Evolutionary conservation across 2,329 filamentous ascomycete genomes (phyloP), one percentile per base, ranked within the genome.

Genomic region (Endocalyx cinctus): DNA sequence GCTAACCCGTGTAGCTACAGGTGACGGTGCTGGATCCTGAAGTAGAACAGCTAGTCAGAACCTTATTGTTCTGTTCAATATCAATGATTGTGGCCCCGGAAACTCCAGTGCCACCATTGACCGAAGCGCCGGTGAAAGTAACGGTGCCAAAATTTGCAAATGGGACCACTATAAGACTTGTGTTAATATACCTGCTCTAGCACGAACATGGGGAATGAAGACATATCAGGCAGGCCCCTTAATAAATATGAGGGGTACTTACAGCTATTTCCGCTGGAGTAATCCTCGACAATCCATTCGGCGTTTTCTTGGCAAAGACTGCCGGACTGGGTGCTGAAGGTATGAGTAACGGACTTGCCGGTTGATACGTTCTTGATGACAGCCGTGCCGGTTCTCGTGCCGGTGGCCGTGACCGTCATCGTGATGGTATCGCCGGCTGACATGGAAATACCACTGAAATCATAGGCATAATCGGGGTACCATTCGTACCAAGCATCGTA

Each of bases 271-370:
- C 59, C 57, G 4, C 52, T 50, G 39, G 64, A 58, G 43, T 67
- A 72, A 42, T 72, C 71, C 58, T 79, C 75, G 11, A 79, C 73
- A 44, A 80, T 79, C 74, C 75, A 81, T 50, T 80, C 76, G 10
- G 73, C 76, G 40, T 77, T 77, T 46, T 68, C 67, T 47, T 74
- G 63, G 47, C 67, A 72, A 11, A 79, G 64, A 12, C 47, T 41
- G n/a, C 54, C 55, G 3, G 51, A 50, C 31, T 72, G 58, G 33
- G 57, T 61, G 25, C 47, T 58, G 52, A 79, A 69, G 4, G 58
- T 64, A 56, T 80, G 69, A 12, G 63, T 65, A 17, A 72, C 73
- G 5, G 48, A 64, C 48, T 72, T 51, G 27, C 73, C 73, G 3
- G 64, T 77, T 8, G 60, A 66, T 41, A 64, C 46, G 53, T 79